A percentile compares a stretch with the other conserved stretches of the same genome.
Conservation (phyloP, 2,329 filamentous ascomycete genomes). For the Alternaria sp. region DNA sequence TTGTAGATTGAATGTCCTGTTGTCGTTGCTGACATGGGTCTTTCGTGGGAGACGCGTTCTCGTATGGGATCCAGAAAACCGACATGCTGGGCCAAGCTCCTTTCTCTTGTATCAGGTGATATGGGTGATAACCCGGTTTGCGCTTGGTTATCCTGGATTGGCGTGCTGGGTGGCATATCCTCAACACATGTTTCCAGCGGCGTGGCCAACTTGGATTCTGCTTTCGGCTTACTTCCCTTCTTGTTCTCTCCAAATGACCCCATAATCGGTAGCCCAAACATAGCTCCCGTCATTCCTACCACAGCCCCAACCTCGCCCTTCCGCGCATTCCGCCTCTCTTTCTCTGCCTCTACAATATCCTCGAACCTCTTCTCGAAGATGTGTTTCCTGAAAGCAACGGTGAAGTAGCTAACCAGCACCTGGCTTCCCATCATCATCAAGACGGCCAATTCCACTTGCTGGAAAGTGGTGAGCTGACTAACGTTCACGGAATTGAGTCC, state of each 20-base stretch:
- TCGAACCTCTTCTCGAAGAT: conserved; percentile 33
- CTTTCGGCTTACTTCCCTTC: conserved; percentile 6
- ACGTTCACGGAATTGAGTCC: conserved; percentile 31
- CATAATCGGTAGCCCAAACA: conserved; percentile 31
- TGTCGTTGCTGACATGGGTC: conserved; percentile 22
- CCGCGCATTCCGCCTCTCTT: conserved; percentile 24
- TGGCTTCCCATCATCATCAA: conserved; percentile 33
- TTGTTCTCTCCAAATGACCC: conserved; percentile 27
- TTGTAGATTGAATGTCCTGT: conserved; percentile 31
- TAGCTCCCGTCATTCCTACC: conserved; percentile 29
- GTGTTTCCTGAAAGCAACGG: conserved; percentile 27
- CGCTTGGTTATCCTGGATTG: conserved; percentile 3
- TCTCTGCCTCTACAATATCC: conserved; percentile 28
- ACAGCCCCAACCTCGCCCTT: conserved; percentile 22
- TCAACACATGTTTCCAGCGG: neutral
- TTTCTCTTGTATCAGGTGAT: conserved; percentile 13
- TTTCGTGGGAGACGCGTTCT: conserved; percentile 19
- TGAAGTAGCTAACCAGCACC: conserved; percentile 27
- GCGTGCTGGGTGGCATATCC: conserved; percentile 10
- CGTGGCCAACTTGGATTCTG: conserved; percentile 10
- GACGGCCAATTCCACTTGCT: conserved; percentile 16
- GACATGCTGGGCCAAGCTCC: conserved; percentile 19
- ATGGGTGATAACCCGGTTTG: conserved; percentile 9
- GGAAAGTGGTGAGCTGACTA: conserved; percentile 29
- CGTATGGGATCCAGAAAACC: conserved; percentile 28